These are phyloP conservation scores for Colletotrichum paranaense DNA, from an alignment of 2,329 filamentous ascomycete species.

Conservation along the genomic window DNA sequence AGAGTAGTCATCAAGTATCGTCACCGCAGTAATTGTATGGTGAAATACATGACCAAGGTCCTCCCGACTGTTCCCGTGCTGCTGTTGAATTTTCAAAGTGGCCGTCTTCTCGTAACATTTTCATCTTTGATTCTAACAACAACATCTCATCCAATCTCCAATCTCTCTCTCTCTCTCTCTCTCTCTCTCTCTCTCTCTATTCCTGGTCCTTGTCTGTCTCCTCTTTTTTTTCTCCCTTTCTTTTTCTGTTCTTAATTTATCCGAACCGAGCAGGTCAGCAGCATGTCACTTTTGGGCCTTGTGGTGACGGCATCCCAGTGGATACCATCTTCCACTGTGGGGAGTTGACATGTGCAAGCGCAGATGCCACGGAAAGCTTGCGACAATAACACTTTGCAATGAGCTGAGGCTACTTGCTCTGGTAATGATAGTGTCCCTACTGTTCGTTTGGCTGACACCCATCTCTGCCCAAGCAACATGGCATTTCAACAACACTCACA, in stretches of 20 bases:
- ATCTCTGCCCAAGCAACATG: neutral
- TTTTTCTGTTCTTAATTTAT: neutral
- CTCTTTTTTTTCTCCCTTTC: neutral
- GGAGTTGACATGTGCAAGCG: neutral
- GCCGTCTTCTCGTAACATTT: constrained; percentile 28
- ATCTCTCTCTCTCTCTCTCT: no score
- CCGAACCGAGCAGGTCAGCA: neutral
- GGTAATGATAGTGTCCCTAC: neutral
- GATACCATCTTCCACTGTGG: neutral
- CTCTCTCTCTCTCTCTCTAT: neutral
- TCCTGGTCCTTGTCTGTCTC: no score
- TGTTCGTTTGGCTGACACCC: neutral
- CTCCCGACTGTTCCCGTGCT: constrained; percentile 26
- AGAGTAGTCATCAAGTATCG: constrained; percentile 2
- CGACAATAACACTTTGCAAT: neutral
- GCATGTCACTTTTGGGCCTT: neutral
- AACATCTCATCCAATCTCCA: neutral
- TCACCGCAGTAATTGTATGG: neutral
- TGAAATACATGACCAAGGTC: neutral
- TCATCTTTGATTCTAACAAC: neutral
- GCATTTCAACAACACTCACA: neutral
- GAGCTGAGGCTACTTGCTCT: no score
- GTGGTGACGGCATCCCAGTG: neutral
- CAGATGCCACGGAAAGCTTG: no score
- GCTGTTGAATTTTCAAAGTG: constrained; percentile 16